These are phyloP conservation scores for Diaporthe sp. DNA, from an alignment of 2,329 filamentous ascomycete genomes.

Conservation along the genomic window DNA sequence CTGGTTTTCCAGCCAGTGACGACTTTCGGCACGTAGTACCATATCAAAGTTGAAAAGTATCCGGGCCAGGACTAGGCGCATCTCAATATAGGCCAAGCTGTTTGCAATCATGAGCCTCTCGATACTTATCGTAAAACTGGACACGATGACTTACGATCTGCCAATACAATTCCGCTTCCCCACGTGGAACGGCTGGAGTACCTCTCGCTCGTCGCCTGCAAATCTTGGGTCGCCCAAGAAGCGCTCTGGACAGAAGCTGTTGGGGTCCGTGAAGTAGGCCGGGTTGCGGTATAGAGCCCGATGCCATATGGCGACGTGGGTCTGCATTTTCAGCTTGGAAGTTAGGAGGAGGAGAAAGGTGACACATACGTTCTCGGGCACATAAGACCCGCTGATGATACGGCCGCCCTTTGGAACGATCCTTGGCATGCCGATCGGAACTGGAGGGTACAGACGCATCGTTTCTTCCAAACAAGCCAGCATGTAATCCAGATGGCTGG, in stretches of 20 bases:
- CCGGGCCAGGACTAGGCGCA: constrained; percentile 61
- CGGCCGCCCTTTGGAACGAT: not conserved
- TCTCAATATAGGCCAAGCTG: constrained; percentile 64
- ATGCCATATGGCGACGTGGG: not conserved
- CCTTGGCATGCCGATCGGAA: constrained; percentile 31
- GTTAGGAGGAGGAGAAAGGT: no score
- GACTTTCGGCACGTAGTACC: constrained; percentile 51
- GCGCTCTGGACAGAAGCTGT: not conserved
- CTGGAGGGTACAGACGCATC: constrained; percentile 31
- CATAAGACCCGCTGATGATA: not conserved
- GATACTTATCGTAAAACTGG: not conserved
- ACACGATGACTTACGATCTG: not conserved
- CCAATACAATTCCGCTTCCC: not conserved
- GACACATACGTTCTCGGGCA: not conserved
- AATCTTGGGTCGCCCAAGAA: not conserved
- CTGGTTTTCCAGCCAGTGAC: constrained; percentile 54
- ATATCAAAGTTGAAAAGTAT: constrained; percentile 65
- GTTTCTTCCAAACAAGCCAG: constrained; percentile 27
- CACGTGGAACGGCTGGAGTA: not conserved
- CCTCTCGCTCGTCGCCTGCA: not conserved
- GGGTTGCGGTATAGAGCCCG: not conserved
- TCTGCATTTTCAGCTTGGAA: not conserved
- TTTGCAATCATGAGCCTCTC: not conserved
- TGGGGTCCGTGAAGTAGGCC: not conserved
- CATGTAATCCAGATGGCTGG: constrained; percentile 30